A percentile compares a stretch with the other conserved stretches of the same genome.
phyloP scores from a whole-genome alignment of 352 stramenopile species.

The Pythium diclinum region DNA sequence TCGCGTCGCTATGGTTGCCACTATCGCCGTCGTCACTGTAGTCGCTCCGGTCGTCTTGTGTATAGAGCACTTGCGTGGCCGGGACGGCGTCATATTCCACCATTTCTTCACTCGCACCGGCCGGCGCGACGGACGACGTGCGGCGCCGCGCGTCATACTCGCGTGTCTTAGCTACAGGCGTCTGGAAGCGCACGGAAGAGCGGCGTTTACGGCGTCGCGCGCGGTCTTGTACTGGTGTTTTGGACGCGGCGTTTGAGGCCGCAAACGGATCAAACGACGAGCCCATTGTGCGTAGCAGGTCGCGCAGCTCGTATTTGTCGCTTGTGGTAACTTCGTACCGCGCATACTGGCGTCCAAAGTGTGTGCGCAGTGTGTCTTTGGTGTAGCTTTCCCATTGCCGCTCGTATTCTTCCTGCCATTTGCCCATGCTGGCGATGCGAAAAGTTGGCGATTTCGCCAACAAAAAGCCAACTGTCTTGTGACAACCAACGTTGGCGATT shows the following conservation, averaged over 20 bases:
- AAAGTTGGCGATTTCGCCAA: neutral
- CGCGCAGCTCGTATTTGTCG: slow-evolving; percentile 40
- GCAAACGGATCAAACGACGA: slow-evolving; percentile 22
- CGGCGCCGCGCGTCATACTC: neutral
- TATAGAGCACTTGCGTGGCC: slow-evolving; percentile 24
- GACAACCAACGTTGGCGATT: slow-evolving; percentile 1
- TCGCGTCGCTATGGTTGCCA: slow-evolving; percentile 28
- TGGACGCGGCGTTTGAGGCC: neutral
- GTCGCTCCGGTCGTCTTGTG: slow-evolving; percentile 11
- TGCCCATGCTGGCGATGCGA: slow-evolving; percentile 20
- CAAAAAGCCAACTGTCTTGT: slow-evolving; percentile 5
- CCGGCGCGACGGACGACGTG: neutral
- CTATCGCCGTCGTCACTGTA: slow-evolving; percentile 1
- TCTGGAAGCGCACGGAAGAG: slow-evolving; percentile 28
- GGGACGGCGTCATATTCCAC: neutral
- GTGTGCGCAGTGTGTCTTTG: slow-evolving; percentile 30
- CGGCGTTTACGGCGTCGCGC: slow-evolving; percentile 1
- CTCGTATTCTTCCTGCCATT: slow-evolving; percentile 69
- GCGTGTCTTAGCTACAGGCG: slow-evolving; percentile 5
- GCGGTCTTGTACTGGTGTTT: neutral
- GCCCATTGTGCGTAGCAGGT: slow-evolving; percentile 33
- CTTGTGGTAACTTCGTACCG: slow-evolving; percentile 28
- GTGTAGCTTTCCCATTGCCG: slow-evolving; percentile 52
- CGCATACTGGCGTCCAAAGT: slow-evolving; percentile 34
- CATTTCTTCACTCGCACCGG: neutral